These are phyloP conservation scores for Colletotrichum spinosum DNA, from an alignment of 2,329 filamentous ascomycete genomes.

Conservation along the genomic window DNA sequence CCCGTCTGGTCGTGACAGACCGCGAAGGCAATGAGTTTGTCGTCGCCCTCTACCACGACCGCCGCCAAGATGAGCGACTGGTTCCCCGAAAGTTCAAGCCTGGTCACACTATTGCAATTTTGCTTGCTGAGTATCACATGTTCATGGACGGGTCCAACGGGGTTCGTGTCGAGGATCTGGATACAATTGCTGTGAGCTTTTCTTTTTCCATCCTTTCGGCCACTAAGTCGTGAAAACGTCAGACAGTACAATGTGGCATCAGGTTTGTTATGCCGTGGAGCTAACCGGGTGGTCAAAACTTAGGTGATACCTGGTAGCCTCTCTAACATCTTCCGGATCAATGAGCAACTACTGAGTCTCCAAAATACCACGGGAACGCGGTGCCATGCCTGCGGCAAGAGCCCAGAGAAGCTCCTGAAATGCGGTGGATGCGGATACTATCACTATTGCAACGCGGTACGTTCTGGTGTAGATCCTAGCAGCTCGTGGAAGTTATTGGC, in stretches of 20 bases:
- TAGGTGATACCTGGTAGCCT: not conserved
- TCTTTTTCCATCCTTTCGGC: not conserved
- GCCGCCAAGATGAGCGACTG: not conserved
- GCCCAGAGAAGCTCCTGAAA: not conserved
- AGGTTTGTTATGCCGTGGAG: no score
- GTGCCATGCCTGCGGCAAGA: not conserved
- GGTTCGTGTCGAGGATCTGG: constrained; percentile 1
- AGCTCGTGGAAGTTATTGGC: not conserved
- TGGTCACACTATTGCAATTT: constrained; percentile 1
- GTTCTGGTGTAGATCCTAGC: no score
- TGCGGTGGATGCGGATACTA: constrained; percentile 9
- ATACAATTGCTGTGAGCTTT: not conserved
- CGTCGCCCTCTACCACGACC: constrained; percentile 5
- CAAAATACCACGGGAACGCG: not conserved
- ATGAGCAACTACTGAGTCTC: not conserved
- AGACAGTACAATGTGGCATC: no score
- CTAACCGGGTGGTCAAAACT: not conserved
- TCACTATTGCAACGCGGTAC: constrained; percentile 1
- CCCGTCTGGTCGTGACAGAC: constrained; percentile 5
- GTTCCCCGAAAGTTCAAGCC: not conserved
- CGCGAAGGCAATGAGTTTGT: not conserved
- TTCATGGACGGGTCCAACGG: constrained; percentile 5
- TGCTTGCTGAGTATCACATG: not conserved
- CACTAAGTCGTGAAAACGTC: not conserved
- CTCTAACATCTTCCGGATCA: not conserved